Evolutionary conservation across 768 basidiomycete species (phyloP), one percentile per base, ranked within the genome.

Genomic region (Rhizopogon vesiculosus): DNA sequence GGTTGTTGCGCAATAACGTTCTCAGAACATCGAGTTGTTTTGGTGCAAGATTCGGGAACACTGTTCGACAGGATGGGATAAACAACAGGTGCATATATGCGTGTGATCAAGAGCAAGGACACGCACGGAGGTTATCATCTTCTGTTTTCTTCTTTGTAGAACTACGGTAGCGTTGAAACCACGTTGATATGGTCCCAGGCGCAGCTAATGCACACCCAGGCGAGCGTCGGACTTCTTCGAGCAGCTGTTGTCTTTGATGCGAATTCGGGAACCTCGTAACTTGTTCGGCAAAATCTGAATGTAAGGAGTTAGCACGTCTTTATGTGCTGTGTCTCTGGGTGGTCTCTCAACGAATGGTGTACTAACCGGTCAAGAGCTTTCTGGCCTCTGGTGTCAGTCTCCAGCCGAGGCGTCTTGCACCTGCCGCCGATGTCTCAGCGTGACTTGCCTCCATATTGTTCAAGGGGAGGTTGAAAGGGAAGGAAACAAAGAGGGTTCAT

Each of bases 41-140:
- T 0, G 62, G 59, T 0, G 59, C 61, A n/a, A 69, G 59, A 38
- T 60, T 62, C 5, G 68, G 60, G 46, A 71, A 69, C 29, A 69
- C 69, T 69, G 49, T 29, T 5, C 18, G 15, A 33, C 18, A 28
- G 18, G 9, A 25, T 25, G 10, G 9, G 1, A 38, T 61, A 56
- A 63, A 50, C 33, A 19, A 50, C 13, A 25, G 45, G 25, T 46
- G 39, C 31, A 33, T 25, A 40, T 42, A 48, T 52, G 44, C 16
- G 60, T 16, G 44, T 3, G 9, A 12, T 45, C 16, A 35, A n/a
- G 15, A 55, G 19, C 1, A 43, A 22, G 33, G 13, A 15, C 16
- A 62, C 68, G 57, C 52, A 69, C 68, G 58, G 19, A 69, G 62
- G 0, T 43, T 56, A 18, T 71, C 68, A 9, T 69, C 68, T 43